phyloP scores from a whole-genome alignment of 2,329 filamentous ascomycete species.

The Colletotrichum neosansevieriae region DNA sequence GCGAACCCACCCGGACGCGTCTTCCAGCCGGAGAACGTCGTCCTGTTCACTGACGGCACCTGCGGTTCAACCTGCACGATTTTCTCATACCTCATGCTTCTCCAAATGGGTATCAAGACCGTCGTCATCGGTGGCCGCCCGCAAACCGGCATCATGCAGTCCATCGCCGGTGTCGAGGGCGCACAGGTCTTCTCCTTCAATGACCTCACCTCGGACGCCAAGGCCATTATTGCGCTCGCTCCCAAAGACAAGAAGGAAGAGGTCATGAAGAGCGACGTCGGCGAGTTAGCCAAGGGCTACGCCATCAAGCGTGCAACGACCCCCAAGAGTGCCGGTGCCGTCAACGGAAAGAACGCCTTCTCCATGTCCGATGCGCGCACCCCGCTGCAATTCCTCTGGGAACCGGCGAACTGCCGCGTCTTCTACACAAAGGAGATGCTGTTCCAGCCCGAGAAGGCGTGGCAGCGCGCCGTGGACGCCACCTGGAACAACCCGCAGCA shows the following conservation, averaged over 20 bases:
- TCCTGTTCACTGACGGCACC: slow-evolving; percentile 66
- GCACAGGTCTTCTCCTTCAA: slow-evolving; percentile 51
- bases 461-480: slow-evolving; percentile 54
- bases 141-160: slow-evolving; percentile 59
- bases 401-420: slow-evolving; percentile 60
- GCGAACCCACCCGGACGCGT: slow-evolving; percentile 56
- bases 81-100: slow-evolving; percentile 66
- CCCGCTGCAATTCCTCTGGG: slow-evolving; percentile 60
- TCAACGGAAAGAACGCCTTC: slow-evolving; percentile 54
- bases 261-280: slow-evolving; percentile 45
- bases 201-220: slow-evolving; percentile 46
- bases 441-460: slow-evolving; percentile 53
- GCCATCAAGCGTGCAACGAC: slow-evolving; percentile 46
- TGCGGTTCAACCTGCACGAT: slow-evolving; percentile 68
- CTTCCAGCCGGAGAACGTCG: slow-evolving; percentile 65
- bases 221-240: slow-evolving; percentile 44
- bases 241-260: slow-evolving; percentile 39
- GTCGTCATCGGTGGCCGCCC: slow-evolving; percentile 61
- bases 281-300: slow-evolving; percentile 50
- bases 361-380: slow-evolving; percentile 47
- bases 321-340: slow-evolving; percentile 43
- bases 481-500: slow-evolving; percentile 49
- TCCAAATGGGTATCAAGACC: slow-evolving; percentile 60
- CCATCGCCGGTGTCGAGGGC: slow-evolving; percentile 62
- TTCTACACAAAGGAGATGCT: slow-evolving; percentile 60